Conservation (phyloP, 306 rosid species). For the Vigna radiata region DNA sequence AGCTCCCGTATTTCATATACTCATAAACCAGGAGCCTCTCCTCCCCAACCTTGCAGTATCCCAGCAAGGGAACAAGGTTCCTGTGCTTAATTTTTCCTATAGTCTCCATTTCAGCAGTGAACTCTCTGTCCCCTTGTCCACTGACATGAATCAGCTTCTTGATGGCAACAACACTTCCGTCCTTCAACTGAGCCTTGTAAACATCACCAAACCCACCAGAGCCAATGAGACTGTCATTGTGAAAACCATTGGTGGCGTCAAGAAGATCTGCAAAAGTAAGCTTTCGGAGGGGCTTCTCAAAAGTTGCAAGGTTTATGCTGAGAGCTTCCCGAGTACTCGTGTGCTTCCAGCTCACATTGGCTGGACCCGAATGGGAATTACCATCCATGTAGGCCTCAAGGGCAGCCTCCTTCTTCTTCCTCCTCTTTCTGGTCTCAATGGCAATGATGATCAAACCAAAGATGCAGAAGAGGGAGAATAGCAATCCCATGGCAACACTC, state of each 20-base stretch:
- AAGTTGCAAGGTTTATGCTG: conserved; percentile 89
- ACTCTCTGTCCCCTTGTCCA: conserved; percentile 97
- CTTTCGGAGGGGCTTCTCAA: conserved; percentile 84
- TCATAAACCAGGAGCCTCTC: conserved; percentile 94
- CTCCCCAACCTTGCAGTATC: conserved; percentile 93
- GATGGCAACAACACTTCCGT: conserved; percentile 88
- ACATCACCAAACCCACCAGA: conserved; percentile 94
- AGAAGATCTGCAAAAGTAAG: conserved; percentile 95
- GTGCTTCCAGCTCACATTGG: conserved; percentile 69
- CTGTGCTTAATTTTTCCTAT: conserved; percentile 97
- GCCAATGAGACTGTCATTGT: conserved; percentile 82
- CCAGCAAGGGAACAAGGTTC: conserved; percentile 91
- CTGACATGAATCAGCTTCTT: conserved; percentile 90
- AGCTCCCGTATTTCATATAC: conserved; percentile 91
- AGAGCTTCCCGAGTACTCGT: conserved; percentile 81
- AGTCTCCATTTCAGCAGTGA: conserved; percentile 99
- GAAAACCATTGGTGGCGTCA: conserved; percentile 89
- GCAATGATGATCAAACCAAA: conserved; percentile 77
- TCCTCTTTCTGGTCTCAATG: conserved; percentile 76
- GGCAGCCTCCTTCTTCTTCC: conserved; percentile 75
- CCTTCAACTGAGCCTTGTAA: conserved; percentile 90
- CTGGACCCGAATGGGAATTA: conserved; percentile 67
- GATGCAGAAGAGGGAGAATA: conserved; percentile 82
- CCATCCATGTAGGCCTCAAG: conserved; percentile 69
- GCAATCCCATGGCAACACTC: conserved; percentile 91